Percentiles rank a stretch among this genome's conserved stretches.
Evolutionary conservation across 2,329 filamentous ascomycete genomes (phyloP).

Genomic region (Fusarium fujikuroi): DNA sequence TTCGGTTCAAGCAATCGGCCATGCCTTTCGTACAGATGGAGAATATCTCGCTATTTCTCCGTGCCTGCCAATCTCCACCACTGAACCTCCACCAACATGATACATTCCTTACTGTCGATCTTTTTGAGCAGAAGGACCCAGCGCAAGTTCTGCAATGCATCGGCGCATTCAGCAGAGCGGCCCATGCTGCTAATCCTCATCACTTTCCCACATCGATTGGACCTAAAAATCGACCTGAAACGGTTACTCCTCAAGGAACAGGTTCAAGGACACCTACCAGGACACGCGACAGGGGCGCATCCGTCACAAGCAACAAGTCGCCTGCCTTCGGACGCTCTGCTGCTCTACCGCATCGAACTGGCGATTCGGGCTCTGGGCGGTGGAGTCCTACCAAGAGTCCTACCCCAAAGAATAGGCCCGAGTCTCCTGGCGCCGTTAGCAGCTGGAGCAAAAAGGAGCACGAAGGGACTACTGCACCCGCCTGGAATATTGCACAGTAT

Average conservation of each 20-base stretch:
- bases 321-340: constrained; percentile 56
- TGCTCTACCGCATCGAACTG: constrained; percentile 61
- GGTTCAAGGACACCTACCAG: constrained; percentile 62
- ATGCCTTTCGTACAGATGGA: constrained; percentile 99
- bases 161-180: constrained; percentile 88
- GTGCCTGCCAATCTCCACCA: constrained; percentile 85
- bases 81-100: constrained; percentile 92
- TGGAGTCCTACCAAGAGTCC: constrained; percentile 73
- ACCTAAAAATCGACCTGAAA: constrained; percentile 67
- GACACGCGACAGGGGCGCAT: constrained; percentile 59
- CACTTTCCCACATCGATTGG: constrained; percentile 82
- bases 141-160: constrained; percentile 95
- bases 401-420: constrained; percentile 55
- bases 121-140: constrained; percentile 95
- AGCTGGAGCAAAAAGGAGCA: constrained; percentile 92
- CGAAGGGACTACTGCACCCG: constrained; percentile 82
- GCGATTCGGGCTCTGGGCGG: constrained; percentile 64
- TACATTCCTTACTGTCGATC: constrained; percentile 94
- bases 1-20: constrained; percentile 89
- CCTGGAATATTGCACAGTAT: constrained; percentile 99
- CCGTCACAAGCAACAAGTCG: constrained; percentile 69
- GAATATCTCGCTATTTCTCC: constrained; percentile 96
- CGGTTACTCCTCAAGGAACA: constrained; percentile 74
- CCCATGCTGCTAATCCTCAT: constrained; percentile 77
- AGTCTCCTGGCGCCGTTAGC: constrained; percentile 71